Evolutionary conservation across 371 early-diverging fungal genomes (phyloP), one percentile per base, ranked within the genome.

Genomic region (Saksenaea oblongispora): DNA sequence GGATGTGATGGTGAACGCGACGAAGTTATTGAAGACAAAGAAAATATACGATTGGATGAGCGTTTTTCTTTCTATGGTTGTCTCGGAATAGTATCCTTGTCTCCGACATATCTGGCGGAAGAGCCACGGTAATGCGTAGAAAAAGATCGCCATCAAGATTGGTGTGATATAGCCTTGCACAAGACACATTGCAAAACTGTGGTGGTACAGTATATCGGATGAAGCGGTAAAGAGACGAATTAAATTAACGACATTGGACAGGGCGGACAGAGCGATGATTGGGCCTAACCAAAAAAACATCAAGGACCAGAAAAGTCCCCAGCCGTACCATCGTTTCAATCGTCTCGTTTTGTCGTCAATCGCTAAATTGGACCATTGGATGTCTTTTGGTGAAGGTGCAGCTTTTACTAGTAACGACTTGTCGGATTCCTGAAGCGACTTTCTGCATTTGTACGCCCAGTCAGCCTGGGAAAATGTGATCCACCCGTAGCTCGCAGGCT

Each of bases 331-430:
- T 44, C 76, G 70, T 4, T 90, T 83, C 3, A 80, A 62, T 54
- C 72, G 62, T 22, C 83, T 79, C 34, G 79, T 72, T 26, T 76
- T 67, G 15, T 70, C 65, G 5, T 82, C 71, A 59, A 90, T 77
- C 53, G 87, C 82, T 53, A 88, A 79, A 61, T 92, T 93, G 36
- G 82, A 75, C 94, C 94, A 94, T 47, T 91, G 79, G 28, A 94
- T 83, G 71, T 93, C 91, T 47, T 87, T 82, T 54, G 91, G 89
- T 13, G 85, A 78, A 18, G 94, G 94, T 17, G 87, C 83, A 22
- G 86, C 58, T 39, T 76, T 74, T 3, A 18, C 35, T 31, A 26
- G 26, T 24, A 14, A 53, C n/a, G 18, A 64, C 60, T 61, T 87
- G 10, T 54, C 44, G 8, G 44, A 44, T 44, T 44, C 44, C 44